A percentile compares a stretch with the other conserved stretches of the same genome.
Evolutionary conservation across 2,329 filamentous ascomycete species (phyloP).

Genomic region (Epichloe gansuensis): DNA sequence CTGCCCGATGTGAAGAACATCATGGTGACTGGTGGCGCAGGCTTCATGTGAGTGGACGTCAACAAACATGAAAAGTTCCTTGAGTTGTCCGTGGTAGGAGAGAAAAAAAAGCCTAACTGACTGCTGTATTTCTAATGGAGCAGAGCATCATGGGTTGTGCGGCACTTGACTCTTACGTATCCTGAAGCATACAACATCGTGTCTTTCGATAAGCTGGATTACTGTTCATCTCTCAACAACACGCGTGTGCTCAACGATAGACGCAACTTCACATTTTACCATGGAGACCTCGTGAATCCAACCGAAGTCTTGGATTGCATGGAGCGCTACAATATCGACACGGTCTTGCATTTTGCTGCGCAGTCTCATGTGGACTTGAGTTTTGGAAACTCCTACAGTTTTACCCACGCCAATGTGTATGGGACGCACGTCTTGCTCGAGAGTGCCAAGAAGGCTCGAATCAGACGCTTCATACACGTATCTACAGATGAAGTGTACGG

Average conservation of each 20-base stretch:
- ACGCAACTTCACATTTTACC: constrained; percentile 67
- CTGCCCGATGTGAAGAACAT: constrained; percentile 63
- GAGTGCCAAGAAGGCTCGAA: constrained; percentile 57
- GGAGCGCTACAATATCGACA: constrained; percentile 61
- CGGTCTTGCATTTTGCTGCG: constrained; percentile 75
- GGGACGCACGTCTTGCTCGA: constrained; percentile 77
- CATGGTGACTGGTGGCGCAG: constrained; percentile 72
- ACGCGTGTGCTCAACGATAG: constrained; percentile 54
- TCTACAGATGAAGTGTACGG: constrained; percentile 82
- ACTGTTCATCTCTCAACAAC: constrained; percentile 72
- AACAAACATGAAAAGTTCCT: neutral
- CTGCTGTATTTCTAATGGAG: neutral
- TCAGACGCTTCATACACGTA: constrained; percentile 68
- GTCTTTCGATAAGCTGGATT: constrained; percentile 77
- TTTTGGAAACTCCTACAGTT: constrained; percentile 72
- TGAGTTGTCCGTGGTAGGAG: neutral
- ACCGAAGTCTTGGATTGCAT: constrained; percentile 59
- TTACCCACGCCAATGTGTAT: constrained; percentile 71
- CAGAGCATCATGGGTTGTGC: constrained; percentile 73
- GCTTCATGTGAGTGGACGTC: constrained; percentile 58
- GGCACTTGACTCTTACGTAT: constrained; percentile 65
- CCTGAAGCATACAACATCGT: constrained; percentile 64
- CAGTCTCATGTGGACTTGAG: constrained; percentile 74
- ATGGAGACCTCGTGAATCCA: constrained; percentile 65
- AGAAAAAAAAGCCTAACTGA: neutral